phyloP scores from a whole-genome alignment of 2,329 filamentous ascomycete genomes.

The Arthrobotrys iridis region DNA sequence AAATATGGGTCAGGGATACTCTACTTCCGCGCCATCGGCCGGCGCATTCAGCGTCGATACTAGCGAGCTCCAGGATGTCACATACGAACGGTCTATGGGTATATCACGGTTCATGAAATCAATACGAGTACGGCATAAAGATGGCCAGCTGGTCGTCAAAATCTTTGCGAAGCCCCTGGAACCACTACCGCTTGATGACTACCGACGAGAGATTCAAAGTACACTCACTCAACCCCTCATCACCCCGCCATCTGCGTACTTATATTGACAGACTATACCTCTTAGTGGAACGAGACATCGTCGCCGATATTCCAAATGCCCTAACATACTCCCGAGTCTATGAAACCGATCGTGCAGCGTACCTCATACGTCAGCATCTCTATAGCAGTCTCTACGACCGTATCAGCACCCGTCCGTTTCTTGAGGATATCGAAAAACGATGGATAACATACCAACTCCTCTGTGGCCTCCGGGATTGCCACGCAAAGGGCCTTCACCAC shows the following conservation, averaged over 20 bases:
- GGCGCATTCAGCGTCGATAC: conserved; percentile 78
- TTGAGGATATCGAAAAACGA: conserved; percentile 98
- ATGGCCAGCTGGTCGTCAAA: conserved; percentile 93
- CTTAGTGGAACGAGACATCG: conserved; percentile 78
- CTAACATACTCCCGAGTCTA: conserved; percentile 88
- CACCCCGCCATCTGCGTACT: neutral
- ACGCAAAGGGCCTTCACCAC: conserved; percentile 87
- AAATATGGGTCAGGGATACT: conserved; percentile 94
- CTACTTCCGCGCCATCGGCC: conserved; percentile 73
- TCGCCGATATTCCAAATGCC: conserved; percentile 88
- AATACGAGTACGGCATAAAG: conserved; percentile 86
- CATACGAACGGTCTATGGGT: conserved; percentile 91
- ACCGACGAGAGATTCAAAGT: conserved; percentile 81
- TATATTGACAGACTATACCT: conserved; percentile 52
- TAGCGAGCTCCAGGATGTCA: conserved; percentile 86
- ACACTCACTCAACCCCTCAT: conserved; percentile 61
- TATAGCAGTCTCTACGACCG: conserved; percentile 98
- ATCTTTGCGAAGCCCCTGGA: conserved; percentile 85
- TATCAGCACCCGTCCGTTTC: conserved; percentile 92
- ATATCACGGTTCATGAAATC: conserved; percentile 96
- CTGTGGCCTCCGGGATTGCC: conserved; percentile 90
- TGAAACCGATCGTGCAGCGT: conserved; percentile 90
- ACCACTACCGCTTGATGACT: conserved; percentile 79
- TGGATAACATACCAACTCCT: conserved; percentile 97
- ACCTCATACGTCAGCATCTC: conserved; percentile 91